Base-by-base conservation (phyloP, 2,329 filamentous ascomycete genomes). In the Monosporascus sp. region DNA sequence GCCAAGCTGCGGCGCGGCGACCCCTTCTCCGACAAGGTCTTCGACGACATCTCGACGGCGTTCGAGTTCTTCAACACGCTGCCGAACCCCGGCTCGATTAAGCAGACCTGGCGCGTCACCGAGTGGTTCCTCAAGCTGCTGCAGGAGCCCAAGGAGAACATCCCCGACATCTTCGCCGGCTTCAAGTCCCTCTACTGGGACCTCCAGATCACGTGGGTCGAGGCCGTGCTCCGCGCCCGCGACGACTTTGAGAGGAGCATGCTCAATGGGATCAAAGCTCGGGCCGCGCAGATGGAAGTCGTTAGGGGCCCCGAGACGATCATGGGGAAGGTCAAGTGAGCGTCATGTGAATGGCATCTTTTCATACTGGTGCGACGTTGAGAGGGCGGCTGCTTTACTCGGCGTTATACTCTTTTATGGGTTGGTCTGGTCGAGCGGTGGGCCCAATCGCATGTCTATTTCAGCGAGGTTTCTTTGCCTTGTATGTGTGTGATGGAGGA, bases 161-260 rank as follows among this genome's bases (percentile, higher is more conserved):
- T 97, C 1, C 84, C 91, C 17, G 84, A 88, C 50, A 85, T 89
- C 1, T 97, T 96, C 66, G 87, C 87, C 62, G 75, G 77, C 5
- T 93, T 99, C 75, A 97, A 97, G 78, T 76, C 73, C 40, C 80
- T 83, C 46, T 97, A 96, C 71, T 96, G 93, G 89, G 94, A 99
- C 72, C 76, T 97, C 68, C 91, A 95, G 70, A 86, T 97, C 55
- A 87, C 86, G 46, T 99, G 94, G 94, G 91, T 99, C 7, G 95
- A 99, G 77, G 88, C 89, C 7, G 93, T 96, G 48, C 68, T 99
- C 58, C 81, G 92, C 60, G 80, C 85, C 2, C 79, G 95, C 61
- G 94, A 99, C 70, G 94, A 99, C 74, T 97, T 96, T 73, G 94
- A 97, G 71, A 80, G 93, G 61, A 81, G 83, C 55, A 91, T 97